Conservation (phyloP, 495 filamentous ascomycete species). For the Penicillium goetzii region DNA sequence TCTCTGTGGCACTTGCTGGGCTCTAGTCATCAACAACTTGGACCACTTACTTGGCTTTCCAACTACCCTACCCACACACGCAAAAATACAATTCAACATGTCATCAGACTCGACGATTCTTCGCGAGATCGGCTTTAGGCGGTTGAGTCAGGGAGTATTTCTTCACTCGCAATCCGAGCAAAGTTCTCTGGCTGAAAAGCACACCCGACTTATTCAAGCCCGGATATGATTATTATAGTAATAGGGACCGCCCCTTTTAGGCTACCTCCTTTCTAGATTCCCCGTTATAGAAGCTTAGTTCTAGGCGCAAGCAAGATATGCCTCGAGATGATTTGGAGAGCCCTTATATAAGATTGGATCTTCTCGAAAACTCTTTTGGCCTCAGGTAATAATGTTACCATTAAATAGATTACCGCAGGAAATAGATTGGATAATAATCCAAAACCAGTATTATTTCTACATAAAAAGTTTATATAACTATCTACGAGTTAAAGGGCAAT, state of each 20-base stretch:
- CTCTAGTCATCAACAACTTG: neutral
- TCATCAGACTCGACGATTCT: neutral
- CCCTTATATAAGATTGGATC: no score
- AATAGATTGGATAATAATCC: no score
- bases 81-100: neutral
- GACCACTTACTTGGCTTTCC: neutral
- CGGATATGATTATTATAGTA: neutral
- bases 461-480: no score
- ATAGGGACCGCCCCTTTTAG: no score
- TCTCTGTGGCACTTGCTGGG: neutral
- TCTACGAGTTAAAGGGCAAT: no score
- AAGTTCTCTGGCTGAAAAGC: neutral
- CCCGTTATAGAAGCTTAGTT: no score
- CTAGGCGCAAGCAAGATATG: neutral
- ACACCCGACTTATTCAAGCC: neutral
- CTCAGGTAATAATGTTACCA: no score
- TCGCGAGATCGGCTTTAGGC: neutral
- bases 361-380: no score
- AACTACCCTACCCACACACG: neutral
- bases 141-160: neutral
- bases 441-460: no score
- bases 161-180: neutral
- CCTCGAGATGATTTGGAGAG: no score
- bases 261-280: no score
- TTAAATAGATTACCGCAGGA: no score